Evolutionary conservation across 148 eudicot species (phyloP).

Genomic region (Chenopodium berlandieri): DNA sequence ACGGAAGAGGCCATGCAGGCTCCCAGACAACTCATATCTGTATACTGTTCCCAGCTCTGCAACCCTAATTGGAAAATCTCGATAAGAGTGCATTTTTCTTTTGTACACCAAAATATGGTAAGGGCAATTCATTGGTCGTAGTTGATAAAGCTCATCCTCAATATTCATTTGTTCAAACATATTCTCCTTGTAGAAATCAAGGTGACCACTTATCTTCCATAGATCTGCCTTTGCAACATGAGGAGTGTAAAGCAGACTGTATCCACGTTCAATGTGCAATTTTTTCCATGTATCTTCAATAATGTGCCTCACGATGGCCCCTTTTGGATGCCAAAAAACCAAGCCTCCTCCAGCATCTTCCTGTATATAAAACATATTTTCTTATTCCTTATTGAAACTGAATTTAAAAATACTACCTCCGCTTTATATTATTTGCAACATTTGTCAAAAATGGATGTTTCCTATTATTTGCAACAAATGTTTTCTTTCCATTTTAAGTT

Average conservation of each 20-base stretch:
- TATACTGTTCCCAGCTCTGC: slow-evolving; percentile 98
- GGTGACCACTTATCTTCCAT: slow-evolving; percentile 99
- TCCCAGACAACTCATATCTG: slow-evolving; percentile 95
- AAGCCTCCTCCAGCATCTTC: slow-evolving; percentile 99
- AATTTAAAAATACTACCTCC: too few species aligned
- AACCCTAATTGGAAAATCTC: slow-evolving; percentile 91
- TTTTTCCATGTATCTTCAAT: slow-evolving; percentile 96
- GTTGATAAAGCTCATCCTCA: slow-evolving; percentile 95
- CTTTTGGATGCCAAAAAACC: slow-evolving; percentile 99
- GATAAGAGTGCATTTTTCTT: slow-evolving; percentile 82
- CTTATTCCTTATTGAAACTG: too few species aligned
- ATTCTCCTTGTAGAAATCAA: slow-evolving; percentile 92
- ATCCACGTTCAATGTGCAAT: slow-evolving; percentile 78
- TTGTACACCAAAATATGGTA: slow-evolving; percentile 92
- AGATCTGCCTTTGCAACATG: slow-evolving; percentile 96
- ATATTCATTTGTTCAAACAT: slow-evolving; percentile 97
- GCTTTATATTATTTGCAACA: too few species aligned
- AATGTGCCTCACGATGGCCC: slow-evolving; percentile 84
- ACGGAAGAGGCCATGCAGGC: slow-evolving; percentile 97
- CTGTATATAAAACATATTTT: slow-evolving; percentile 36
- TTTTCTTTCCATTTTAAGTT: too few species aligned
- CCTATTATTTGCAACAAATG: too few species aligned
- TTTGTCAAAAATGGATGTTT: too few species aligned
- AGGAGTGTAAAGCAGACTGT: slow-evolving; percentile 92
- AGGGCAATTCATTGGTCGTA: slow-evolving; percentile 99